Conservation (phyloP, 768 basidiomycete species). For the Rossbeevera mucosa region DNA sequence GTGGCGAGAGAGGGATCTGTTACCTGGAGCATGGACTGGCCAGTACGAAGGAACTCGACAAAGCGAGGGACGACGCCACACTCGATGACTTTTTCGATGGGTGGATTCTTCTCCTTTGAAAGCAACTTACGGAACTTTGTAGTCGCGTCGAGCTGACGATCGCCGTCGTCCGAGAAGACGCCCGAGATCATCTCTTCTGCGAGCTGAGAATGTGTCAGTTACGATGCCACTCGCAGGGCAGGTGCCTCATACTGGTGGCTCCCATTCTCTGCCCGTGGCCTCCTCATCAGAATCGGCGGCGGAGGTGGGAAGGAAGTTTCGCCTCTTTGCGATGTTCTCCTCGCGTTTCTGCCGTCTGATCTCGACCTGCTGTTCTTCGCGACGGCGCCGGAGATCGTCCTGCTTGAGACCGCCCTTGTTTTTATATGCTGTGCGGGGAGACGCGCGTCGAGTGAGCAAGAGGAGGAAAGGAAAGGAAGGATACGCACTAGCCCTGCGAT, state of each 20-base stretch:
- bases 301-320: constrained; percentile 80
- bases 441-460: constrained; percentile 33
- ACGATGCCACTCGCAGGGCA: constrained; percentile 8
- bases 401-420: constrained; percentile 84
- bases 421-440: constrained; percentile 69
- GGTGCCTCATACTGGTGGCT: constrained; percentile 56
- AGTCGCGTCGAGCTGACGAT: constrained; percentile 93
- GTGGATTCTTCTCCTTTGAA: constrained; percentile 99
- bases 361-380: constrained; percentile 98
- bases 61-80: constrained; percentile 97
- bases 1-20: constrained; percentile 15
- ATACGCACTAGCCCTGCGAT: constrained; percentile 64
- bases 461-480: constrained; percentile 7
- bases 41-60: constrained; percentile 84
- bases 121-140: constrained; percentile 98
- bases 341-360: constrained; percentile 98
- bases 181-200: constrained; percentile 90
- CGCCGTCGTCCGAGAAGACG: constrained; percentile 88
- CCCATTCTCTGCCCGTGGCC: constrained; percentile 62
- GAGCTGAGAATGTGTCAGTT: constrained; percentile 42
- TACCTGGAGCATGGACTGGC: constrained; percentile 83
- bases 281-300: constrained; percentile 91
- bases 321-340: constrained; percentile 96
- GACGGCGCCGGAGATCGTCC: constrained; percentile 91
- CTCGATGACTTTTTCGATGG: constrained; percentile 96